Evolutionary conservation across 306 rosid species (phyloP).

Genomic region (Senna siamea): DNA sequence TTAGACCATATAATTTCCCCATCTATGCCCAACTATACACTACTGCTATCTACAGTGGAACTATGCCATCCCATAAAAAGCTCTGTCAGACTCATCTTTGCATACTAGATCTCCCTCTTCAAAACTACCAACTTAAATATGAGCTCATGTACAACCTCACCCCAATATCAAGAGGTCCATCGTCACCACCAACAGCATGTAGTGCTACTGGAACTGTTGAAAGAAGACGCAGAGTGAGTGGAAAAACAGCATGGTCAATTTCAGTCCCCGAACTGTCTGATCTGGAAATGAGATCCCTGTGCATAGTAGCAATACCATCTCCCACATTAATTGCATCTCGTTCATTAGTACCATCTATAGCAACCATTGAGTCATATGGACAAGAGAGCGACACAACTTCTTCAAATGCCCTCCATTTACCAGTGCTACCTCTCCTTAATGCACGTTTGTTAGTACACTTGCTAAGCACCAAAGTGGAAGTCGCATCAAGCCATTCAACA

Average conservation of each 20-base stretch:
- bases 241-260: slow-evolving; percentile 68
- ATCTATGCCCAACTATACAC: slow-evolving; percentile 41
- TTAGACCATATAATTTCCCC: slow-evolving; percentile 34
- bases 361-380: slow-evolving; percentile 54
- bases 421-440: slow-evolving; percentile 54
- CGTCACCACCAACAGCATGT: slow-evolving; percentile 86
- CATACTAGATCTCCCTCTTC: slow-evolving; percentile 27
- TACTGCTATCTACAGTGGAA: slow-evolving; percentile 39
- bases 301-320: slow-evolving; percentile 35
- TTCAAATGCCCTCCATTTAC: slow-evolving; percentile 72
- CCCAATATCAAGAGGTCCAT: slow-evolving; percentile 77
- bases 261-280: slow-evolving; percentile 33
- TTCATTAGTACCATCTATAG: slow-evolving; percentile 37
- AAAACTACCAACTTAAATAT: slow-evolving; percentile 47
- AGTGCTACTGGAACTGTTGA: slow-evolving; percentile 79
- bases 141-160: slow-evolving; percentile 82
- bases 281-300: slow-evolving; percentile 26
- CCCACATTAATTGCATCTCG: slow-evolving; percentile 37
- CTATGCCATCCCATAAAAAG: slow-evolving; percentile 23
- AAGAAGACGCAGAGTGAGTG: slow-evolving; percentile 62
- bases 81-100: slow-evolving; percentile 33
- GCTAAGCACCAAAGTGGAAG: slow-evolving; percentile 83
- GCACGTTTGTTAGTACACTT: slow-evolving; percentile 52
- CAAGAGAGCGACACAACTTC: slow-evolving; percentile 60
- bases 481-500: slow-evolving; percentile 83